These are phyloP conservation scores for Fusarium nisikadoi DNA, from an alignment of 2,329 filamentous ascomycete genomes.

Conservation along the genomic window DNA sequence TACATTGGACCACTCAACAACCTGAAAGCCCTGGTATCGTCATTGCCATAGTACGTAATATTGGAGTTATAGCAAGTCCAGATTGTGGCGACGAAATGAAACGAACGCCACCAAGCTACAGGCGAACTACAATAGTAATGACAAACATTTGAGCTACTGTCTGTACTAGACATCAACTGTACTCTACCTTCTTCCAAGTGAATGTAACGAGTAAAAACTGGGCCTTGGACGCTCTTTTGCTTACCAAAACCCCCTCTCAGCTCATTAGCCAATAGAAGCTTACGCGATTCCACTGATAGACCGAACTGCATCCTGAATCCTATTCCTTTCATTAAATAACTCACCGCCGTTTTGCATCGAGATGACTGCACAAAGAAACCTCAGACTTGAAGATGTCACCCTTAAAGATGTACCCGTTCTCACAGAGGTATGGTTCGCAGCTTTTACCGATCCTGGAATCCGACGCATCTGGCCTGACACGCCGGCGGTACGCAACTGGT, in stretches of 20 bases:
- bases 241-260: neutral
- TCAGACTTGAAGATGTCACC: slow-evolving; percentile 11
- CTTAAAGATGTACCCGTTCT: slow-evolving; percentile 16
- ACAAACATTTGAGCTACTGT: neutral
- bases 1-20: neutral
- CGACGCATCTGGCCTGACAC: slow-evolving; percentile 33
- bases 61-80: neutral
- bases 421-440: slow-evolving; percentile 32
- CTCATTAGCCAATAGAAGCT: neutral
- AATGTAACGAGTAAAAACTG: neutral
- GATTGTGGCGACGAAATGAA: neutral
- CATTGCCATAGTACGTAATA: neutral
- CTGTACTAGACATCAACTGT: too few species aligned
- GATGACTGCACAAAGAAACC: neutral
- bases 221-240: neutral
- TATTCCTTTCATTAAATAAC: neutral
- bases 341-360: neutral
- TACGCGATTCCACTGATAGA: neutral
- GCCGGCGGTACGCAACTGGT: slow-evolving; percentile 29
- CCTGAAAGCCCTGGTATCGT: neutral
- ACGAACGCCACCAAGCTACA: neutral
- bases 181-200: neutral
- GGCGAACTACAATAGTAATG: neutral
- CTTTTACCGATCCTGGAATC: slow-evolving; percentile 25
- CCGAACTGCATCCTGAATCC: neutral